Evolutionary conservation across 805 yeast species (phyloP).

Genomic region (Candida xiaguanensis): DNA sequence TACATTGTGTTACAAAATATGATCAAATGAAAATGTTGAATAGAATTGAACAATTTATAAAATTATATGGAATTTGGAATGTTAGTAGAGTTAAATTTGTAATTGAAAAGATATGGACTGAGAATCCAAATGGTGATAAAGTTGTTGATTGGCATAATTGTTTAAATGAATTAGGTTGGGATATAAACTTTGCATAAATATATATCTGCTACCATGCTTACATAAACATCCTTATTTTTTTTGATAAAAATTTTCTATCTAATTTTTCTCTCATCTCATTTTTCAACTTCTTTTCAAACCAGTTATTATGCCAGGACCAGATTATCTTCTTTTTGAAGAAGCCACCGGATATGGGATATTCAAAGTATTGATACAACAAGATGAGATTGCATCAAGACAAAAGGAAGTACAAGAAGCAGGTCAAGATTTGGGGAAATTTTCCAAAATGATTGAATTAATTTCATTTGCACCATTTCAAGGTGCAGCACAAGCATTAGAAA

Average conservation of each 20-base stretch:
- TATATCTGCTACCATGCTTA: not conserved
- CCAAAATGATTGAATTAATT: constrained; percentile 88
- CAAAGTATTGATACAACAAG: constrained; percentile 91
- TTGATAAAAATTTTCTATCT: not conserved
- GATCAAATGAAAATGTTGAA: constrained; percentile 50
- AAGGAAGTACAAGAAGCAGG: constrained; percentile 92
- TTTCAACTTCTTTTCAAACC: not conserved
- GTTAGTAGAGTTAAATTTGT: constrained; percentile 42
- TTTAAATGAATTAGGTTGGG: constrained; percentile 69
- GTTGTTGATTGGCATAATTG: constrained; percentile 73
- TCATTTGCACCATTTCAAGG: constrained; percentile 98
- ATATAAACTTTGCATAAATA: constrained; percentile 63
- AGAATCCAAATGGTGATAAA: constrained; percentile 48
- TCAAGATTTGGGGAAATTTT: constrained; percentile 78
- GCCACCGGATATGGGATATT: constrained; percentile 98
- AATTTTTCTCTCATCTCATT: constrained; percentile 3
- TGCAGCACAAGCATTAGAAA: constrained; percentile 98
- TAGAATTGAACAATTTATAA: constrained; percentile 53
- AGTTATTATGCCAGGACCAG: constrained; percentile 80
- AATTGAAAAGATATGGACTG: constrained; percentile 47
- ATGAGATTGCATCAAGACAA: constrained; percentile 85
- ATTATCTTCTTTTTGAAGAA: constrained; percentile 93
- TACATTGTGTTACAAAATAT: constrained; percentile 53
- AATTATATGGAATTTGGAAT: constrained; percentile 68
- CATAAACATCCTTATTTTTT: not conserved